phyloP scores from a whole-genome alignment of 2,329 filamentous ascomycete genomes.

The Pestalotiopsis sp. region DNA sequence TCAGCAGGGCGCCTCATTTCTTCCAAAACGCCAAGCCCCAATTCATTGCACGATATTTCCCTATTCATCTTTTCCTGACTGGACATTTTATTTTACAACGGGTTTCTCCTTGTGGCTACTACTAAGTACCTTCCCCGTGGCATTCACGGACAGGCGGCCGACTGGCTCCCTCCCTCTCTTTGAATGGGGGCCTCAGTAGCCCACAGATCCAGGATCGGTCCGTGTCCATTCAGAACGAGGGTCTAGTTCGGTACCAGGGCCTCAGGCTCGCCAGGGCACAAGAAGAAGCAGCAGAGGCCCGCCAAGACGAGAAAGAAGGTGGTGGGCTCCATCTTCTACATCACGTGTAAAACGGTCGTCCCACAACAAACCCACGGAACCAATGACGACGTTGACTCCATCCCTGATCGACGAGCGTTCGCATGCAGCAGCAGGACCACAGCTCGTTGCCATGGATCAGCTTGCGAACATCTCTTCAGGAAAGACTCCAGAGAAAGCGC shows the following conservation, averaged over 20 bases:
- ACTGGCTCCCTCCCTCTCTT: not conserved
- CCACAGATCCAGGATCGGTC: not conserved
- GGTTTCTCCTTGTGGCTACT: too few species aligned
- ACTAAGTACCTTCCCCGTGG: not conserved
- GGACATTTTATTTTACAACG: not conserved
- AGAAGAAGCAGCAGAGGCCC: not conserved
- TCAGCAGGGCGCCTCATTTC: not conserved
- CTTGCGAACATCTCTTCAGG: not conserved
- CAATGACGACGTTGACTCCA: not conserved
- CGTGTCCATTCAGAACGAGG: too few species aligned
- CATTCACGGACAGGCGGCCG: not conserved
- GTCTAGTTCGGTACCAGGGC: not conserved
- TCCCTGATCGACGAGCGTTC: not conserved
- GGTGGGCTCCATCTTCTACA: not conserved
- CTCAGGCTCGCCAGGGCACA: not conserved
- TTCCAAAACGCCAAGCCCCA: not conserved
- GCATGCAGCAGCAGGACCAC: not conserved
- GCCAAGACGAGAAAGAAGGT: not conserved
- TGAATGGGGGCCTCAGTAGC: not conserved
- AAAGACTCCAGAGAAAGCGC: too few species aligned
- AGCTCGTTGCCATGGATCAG: not conserved
- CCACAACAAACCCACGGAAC: not conserved
- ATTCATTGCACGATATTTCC: not conserved
- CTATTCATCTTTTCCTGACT: not conserved
- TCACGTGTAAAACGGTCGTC: slow-evolving; percentile 4